A percentile compares a stretch with the other conserved stretches of the same genome.
These are phyloP conservation scores for Neurospora sp. DNA, from an alignment of 495 filamentous ascomycete genomes.

Conservation along the genomic window DNA sequence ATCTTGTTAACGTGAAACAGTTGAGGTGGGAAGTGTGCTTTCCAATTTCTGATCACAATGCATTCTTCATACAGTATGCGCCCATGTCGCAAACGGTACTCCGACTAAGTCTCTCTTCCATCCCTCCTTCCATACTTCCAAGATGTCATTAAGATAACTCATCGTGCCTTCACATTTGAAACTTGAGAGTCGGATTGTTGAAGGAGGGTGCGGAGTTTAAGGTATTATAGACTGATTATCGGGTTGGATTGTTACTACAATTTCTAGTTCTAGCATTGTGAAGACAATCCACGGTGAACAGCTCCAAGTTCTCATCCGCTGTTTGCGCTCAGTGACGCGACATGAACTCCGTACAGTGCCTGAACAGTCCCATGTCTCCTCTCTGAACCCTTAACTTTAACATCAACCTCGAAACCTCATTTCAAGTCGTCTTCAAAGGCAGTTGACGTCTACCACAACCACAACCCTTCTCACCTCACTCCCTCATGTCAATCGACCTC, in stretches of 20 bases:
- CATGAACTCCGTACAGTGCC: background rate
- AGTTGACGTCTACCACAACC: background rate
- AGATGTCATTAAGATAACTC: background rate
- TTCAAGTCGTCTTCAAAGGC: background rate
- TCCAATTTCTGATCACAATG: background rate
- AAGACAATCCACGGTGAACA: background rate
- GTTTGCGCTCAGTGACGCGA: background rate
- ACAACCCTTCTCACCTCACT: background rate
- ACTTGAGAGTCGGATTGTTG: background rate
- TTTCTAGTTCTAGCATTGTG: background rate
- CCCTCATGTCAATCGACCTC: constrained; percentile 86
- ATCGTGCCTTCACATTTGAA: background rate
- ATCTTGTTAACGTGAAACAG: background rate
- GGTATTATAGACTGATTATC: background rate
- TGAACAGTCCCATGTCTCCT: background rate
- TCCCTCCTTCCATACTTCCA: background rate
- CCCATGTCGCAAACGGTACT: background rate
- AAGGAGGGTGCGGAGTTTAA: too few species aligned
- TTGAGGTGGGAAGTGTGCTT: background rate
- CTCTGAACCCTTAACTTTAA: background rate
- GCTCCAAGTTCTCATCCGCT: background rate
- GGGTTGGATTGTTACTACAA: too few species aligned
- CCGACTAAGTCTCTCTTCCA: background rate
- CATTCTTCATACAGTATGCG: background rate
- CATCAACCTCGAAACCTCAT: background rate